These are phyloP conservation scores for Ustilago hordei DNA, from an alignment of 1,284 basidiomycete genomes.

Conservation along the genomic window DNA sequence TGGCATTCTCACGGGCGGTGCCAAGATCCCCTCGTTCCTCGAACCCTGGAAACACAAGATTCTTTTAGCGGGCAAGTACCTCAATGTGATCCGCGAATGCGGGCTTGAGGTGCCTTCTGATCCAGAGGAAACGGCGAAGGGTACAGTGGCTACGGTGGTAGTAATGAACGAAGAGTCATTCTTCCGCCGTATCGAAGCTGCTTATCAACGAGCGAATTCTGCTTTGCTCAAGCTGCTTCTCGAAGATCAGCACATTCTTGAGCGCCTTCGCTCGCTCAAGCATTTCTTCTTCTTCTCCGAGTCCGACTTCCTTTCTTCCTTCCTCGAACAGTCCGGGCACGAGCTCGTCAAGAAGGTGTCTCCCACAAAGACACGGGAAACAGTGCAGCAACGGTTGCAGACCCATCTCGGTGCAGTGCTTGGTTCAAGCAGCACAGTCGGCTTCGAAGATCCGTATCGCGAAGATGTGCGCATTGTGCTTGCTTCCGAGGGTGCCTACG, in stretches of 20 bases:
- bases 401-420: slow-evolving; percentile 68
- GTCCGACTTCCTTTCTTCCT: slow-evolving; percentile 66
- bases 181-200: slow-evolving; percentile 62
- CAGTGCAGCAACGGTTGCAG: slow-evolving; percentile 63
- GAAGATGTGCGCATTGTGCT: slow-evolving; percentile 67
- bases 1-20: slow-evolving; percentile 71
- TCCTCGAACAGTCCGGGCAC: slow-evolving; percentile 64
- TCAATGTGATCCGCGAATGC: slow-evolving; percentile 68
- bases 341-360: slow-evolving; percentile 66
- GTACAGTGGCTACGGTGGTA: slow-evolving; percentile 29
- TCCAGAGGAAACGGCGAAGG: slow-evolving; percentile 23
- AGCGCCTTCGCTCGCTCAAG: slow-evolving; percentile 63
- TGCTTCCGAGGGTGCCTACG: slow-evolving; percentile 65
- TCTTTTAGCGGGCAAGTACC: slow-evolving; percentile 67
- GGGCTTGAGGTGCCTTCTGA: slow-evolving; percentile 62
- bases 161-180: slow-evolving; percentile 67
- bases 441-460: slow-evolving; percentile 64
- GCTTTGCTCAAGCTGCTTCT: slow-evolving; percentile 64
- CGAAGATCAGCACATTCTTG: slow-evolving; percentile 64
- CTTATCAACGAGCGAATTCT: slow-evolving; percentile 66
- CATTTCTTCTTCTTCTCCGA: slow-evolving; percentile 68
- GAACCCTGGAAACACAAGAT: slow-evolving; percentile 69
- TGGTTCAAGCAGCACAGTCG: slow-evolving; percentile 64
- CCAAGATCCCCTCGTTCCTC: slow-evolving; percentile 67
- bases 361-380: slow-evolving; percentile 71